Evolutionary conservation across 108 stramenopile genomes (phyloP).

Genomic region (Skeletonema potamos): DNA sequence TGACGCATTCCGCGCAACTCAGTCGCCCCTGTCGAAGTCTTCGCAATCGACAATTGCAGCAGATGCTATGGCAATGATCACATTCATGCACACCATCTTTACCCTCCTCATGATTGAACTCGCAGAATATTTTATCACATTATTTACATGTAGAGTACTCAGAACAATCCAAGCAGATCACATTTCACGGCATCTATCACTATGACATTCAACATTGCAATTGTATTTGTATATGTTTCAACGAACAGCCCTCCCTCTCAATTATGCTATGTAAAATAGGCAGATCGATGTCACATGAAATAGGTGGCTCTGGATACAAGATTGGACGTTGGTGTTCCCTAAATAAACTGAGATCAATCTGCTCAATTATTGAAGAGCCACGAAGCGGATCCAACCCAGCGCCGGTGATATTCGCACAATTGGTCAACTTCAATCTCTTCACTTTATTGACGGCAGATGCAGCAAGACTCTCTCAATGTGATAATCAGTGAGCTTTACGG

Average conservation of each 20-base stretch:
- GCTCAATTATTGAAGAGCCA: neutral
- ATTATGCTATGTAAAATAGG: conserved; percentile 6
- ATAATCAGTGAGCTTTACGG: neutral
- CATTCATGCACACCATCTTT: too few relatives aligned
- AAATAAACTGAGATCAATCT: conserved; percentile 8
- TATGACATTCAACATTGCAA: neutral
- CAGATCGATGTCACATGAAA: neutral
- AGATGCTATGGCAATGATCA: too few relatives aligned
- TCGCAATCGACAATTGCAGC: neutral
- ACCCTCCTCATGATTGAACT: too few relatives aligned
- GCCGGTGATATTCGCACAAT: conserved; percentile 8
- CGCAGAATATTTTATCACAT: neutral
- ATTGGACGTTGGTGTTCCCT: neutral
- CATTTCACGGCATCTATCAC: neutral
- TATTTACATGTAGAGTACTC: too few relatives aligned
- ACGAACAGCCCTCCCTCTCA: neutral
- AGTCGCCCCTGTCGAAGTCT: neutral
- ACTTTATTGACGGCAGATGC: conserved; percentile 9
- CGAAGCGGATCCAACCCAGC: conserved; percentile 7
- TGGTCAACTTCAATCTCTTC: conserved; percentile 8
- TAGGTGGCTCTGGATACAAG: neutral
- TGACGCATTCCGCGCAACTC: neutral
- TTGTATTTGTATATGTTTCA: neutral
- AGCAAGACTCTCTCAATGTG: neutral
- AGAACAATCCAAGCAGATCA: too few relatives aligned